Evolutionary conservation across 2,329 filamentous ascomycete species (phyloP), one percentile per base, ranked within the genome.

Genomic region (Phaeosphaeria sp.): DNA sequence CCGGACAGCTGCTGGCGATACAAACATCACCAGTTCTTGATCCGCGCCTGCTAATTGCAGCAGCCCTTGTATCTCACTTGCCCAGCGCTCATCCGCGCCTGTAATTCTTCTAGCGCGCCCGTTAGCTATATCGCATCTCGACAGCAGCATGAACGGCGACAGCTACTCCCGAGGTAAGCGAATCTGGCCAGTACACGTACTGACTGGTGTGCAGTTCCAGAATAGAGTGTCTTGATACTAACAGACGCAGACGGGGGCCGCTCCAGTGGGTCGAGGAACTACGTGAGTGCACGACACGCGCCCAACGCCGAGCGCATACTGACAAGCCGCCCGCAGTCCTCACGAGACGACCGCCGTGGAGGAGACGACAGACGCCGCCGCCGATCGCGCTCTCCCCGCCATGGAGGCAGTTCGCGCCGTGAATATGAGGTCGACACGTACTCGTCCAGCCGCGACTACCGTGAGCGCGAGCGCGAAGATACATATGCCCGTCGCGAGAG

Each of bases 381-480:
- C 79, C 90, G 94, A 64, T 97, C 93, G 60, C 89, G 94, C 74
- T 98, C 94, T 18, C 93, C 93, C 56, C 89, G 91, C 69, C 88
- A 91, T 73, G 85, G 51, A 6, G 49, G 49, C 21, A 43, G 51
- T 25, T 82, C 87, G 65, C 86, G 89, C 56, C 83, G 89, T 66
- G 90, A 95, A 51, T 87, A 86, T 54, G 89, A 91, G 67, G 85
- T 87, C 77, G 93, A 97, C 78, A 89, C 91, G 55, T 98, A 98
- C 80, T 96, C 93, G 20, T 93, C 91, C 6, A 97, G 93, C 79
- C 90, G 94, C 67, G 93, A 90, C 80, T 96, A 97, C 77, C 88
- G 94, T 75, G 94, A 96, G 76, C 86, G 94, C 61, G 94, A 98
- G 81, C 91, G 94, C 61, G 94, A 98, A 79, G 94, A 97, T 68